Conservation (phyloP, 176 grass and related monocot genomes). For the Musa schizocarpa region DNA sequence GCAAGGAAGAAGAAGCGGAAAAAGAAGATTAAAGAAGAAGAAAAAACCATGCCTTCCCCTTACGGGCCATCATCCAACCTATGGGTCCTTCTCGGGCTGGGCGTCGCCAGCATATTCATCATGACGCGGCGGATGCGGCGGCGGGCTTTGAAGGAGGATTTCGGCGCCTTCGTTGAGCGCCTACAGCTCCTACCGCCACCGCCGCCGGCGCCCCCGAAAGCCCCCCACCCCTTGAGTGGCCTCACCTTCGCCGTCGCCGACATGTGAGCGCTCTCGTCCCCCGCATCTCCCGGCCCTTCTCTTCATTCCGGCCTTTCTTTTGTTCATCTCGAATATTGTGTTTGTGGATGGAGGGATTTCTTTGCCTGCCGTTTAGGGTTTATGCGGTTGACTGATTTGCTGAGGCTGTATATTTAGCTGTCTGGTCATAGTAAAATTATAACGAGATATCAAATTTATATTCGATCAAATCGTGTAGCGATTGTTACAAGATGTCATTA, state of each 20-base stretch:
- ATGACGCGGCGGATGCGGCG: constrained; percentile 42
- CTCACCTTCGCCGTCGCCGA: constrained; percentile 88
- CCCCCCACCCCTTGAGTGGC: constrained; percentile 70
- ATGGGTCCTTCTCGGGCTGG: constrained; percentile 79
- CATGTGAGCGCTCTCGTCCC: constrained; percentile 39
- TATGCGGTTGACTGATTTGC: neutral
- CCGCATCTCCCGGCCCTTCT: neutral
- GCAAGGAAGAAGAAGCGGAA: neutral
- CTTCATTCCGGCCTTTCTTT: neutral
- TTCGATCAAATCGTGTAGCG: neutral
- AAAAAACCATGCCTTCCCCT: constrained; percentile 42
- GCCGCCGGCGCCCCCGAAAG: constrained; percentile 75
- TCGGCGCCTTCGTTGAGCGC: constrained; percentile 71
- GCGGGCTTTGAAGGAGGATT: constrained; percentile 51
- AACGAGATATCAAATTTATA: neutral
- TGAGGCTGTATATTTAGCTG: neutral
- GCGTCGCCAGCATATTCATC: constrained; percentile 68
- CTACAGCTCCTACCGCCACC: constrained; percentile 76
- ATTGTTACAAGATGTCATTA: no score
- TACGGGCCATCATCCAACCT: constrained; percentile 54
- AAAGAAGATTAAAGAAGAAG: neutral
- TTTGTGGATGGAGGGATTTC: neutral
- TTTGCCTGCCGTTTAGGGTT: neutral
- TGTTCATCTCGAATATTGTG: neutral
- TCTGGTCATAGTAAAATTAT: neutral